Evolutionary conservation across 2,329 filamentous ascomycete species (phyloP), one percentile per base, ranked within the genome.

Genomic region (Pezizomycotina sp.): DNA sequence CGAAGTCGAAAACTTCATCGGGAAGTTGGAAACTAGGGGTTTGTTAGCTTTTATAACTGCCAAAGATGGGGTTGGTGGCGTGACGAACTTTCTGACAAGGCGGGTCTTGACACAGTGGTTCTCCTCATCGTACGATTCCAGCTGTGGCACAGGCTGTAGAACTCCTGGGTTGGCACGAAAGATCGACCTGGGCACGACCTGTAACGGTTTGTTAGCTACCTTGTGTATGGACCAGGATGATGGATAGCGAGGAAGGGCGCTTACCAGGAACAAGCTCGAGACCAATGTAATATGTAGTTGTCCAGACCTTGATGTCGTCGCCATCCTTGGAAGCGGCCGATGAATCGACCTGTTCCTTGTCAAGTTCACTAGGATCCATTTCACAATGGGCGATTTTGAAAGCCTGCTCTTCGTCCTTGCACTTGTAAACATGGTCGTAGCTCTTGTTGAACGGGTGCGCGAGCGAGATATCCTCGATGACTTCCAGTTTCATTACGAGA

Each of bases 371-470:
- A n/a, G n/a, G n/a, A n/a, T n/a, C n/a, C 18, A 72, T 62, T 27
- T 63, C 69, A 19, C 75, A 75, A 48, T 68, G 66, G 24, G 72
- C 65, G 18, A 75, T 68, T 34, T 66, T 63, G 15, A 73, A 66
- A 26, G 72, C 61, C 47, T 80, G 68, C 27, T 71, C 62, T 26
- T 74, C 69, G 25, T 59, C 66, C 39, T 62, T 62, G 55, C 73
- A 86, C 28, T 65, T 64, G 58, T 95, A 84, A 3, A 73, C 65
- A 43, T 89, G 72, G 49, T 92, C 79, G 54, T 91, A 92, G 3
- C 80, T 81, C 56, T 95, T 92, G 51, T 82, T 86, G 63, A 84
- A 98, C 0, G 84, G 79, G 49, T 89, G 82, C 1, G 89, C 84
- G 15, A 92, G 63, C 22, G 74, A 72, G 47, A 95, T 82, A 10